Conservation (phyloP, 176 grass and related monocot species). For the Alloteropsis semialata region DNA sequence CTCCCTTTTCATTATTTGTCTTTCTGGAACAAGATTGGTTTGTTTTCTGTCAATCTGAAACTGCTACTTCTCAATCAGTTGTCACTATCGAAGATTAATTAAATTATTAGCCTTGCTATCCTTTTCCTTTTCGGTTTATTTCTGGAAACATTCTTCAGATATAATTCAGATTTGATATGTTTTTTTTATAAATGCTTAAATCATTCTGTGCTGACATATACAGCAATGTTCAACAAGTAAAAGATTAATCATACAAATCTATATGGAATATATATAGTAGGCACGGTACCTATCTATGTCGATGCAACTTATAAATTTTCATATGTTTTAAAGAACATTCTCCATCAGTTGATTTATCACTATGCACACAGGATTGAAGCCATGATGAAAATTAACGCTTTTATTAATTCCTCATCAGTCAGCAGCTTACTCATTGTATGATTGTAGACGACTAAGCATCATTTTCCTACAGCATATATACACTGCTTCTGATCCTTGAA, state of each 20-base stretch:
- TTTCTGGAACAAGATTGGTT: not conserved
- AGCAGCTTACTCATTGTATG: not conserved
- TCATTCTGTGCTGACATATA: not conserved
- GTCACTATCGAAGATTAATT: not conserved
- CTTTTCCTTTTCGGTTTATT: not conserved
- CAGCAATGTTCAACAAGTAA: not conserved
- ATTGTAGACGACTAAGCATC: not conserved
- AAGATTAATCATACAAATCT: not conserved
- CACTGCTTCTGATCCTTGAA: not conserved
- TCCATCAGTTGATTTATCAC: not conserved
- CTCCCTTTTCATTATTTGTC: constrained; percentile 6
- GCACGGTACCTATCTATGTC: not conserved
- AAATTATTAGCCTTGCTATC: not conserved
- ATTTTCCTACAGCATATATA: not conserved
- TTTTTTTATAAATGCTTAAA: not conserved
- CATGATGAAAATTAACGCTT: not conserved
- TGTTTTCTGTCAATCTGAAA: not conserved
- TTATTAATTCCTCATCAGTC: not conserved
- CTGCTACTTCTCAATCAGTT: not conserved
- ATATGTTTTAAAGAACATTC: not conserved
- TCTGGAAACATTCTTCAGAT: not conserved
- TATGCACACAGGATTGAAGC: not conserved
- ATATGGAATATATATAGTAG: not conserved
- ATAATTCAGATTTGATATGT: not conserved
- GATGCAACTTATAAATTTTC: not conserved